phyloP scores from a whole-genome alignment of 2,329 filamentous ascomycete species.

The Macrophomina pseudophaseolina region DNA sequence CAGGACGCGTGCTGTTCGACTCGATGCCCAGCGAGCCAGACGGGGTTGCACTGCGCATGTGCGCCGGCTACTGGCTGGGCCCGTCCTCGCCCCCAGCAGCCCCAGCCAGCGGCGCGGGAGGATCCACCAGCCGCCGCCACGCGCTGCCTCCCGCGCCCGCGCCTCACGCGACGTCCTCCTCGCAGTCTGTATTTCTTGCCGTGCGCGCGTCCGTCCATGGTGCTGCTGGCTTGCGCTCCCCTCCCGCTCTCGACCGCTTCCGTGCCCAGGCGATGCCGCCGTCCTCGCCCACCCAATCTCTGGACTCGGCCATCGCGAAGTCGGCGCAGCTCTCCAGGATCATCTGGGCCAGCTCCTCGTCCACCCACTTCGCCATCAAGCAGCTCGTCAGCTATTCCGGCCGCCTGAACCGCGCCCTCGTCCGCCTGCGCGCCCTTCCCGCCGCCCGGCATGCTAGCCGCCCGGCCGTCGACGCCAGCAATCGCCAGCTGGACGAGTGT shows the following conservation, averaged over 20 bases:
- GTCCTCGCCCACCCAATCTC: neutral
- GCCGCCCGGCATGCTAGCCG: neutral
- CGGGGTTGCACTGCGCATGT: neutral
- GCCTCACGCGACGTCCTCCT: neutral
- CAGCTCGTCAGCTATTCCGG: constrained; percentile 11
- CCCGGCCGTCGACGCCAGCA: neutral
- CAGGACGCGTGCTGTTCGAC: neutral
- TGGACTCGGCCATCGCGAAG: constrained; percentile 21
- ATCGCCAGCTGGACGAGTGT: constrained; percentile 16
- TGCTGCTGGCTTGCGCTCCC: neutral
- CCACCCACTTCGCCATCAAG: constrained; percentile 18
- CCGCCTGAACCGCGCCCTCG: constrained; percentile 1
- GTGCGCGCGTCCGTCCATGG: neutral
- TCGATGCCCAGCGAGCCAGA: too few species aligned
- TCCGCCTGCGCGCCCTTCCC: constrained; percentile 6
- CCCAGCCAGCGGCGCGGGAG: constrained; percentile 1
- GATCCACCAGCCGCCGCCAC: constrained; percentile 1
- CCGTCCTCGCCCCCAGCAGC: neutral
- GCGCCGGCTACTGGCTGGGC: constrained; percentile 9
- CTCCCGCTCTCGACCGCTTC: neutral
- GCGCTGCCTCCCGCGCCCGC: neutral
- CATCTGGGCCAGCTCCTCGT: constrained; percentile 17
- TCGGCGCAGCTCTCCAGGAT: constrained; percentile 22
- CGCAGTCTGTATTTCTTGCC: neutral
- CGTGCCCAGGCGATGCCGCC: neutral